A percentile compares a stretch with the other conserved stretches of the same genome.
phyloP scores from a whole-genome alignment of 2,329 filamentous ascomycete genomes.

The Pseudocercospora macadamiae region DNA sequence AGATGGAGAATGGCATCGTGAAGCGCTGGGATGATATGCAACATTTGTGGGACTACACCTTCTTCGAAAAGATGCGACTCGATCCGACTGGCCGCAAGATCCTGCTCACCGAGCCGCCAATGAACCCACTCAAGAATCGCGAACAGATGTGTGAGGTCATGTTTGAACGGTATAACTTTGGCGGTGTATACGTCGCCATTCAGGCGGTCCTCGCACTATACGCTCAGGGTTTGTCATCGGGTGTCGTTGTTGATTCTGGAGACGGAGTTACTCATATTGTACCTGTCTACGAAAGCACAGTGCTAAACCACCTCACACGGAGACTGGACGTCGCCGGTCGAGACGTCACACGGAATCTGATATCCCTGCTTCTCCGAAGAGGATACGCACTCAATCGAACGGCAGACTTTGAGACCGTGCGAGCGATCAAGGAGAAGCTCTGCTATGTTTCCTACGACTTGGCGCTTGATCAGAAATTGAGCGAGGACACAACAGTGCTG shows the following conservation, averaged over 20 bases:
- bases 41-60: conserved; percentile 99
- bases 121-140: conserved; percentile 96
- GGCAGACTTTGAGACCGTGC: conserved; percentile 97
- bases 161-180: conserved; percentile 96
- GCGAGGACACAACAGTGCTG: conserved; percentile 94
- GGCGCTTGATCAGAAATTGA: conserved; percentile 91
- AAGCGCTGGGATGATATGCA: conserved; percentile 99
- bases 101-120: conserved; percentile 91
- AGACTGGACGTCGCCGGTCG: conserved; percentile 93
- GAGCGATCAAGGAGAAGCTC: conserved; percentile 99
- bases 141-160: conserved; percentile 99
- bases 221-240: conserved; percentile 80
- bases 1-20: conserved; percentile 99
- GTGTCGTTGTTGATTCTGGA: conserved; percentile 98
- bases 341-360: conserved; percentile 97
- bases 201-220: conserved; percentile 96
- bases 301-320: conserved; percentile 93
- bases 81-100: conserved; percentile 94
- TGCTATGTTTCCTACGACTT: conserved; percentile 99
- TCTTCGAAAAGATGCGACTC: conserved; percentile 94
- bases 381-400: conserved; percentile 98
- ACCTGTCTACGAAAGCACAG: conserved; percentile 96
- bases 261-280: conserved; percentile 99
- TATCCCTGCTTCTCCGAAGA: conserved; percentile 87
- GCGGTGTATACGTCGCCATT: conserved; percentile 96